Evolutionary conservation across 805 yeast species (phyloP).

Genomic region (Blastobotrys robertii): DNA sequence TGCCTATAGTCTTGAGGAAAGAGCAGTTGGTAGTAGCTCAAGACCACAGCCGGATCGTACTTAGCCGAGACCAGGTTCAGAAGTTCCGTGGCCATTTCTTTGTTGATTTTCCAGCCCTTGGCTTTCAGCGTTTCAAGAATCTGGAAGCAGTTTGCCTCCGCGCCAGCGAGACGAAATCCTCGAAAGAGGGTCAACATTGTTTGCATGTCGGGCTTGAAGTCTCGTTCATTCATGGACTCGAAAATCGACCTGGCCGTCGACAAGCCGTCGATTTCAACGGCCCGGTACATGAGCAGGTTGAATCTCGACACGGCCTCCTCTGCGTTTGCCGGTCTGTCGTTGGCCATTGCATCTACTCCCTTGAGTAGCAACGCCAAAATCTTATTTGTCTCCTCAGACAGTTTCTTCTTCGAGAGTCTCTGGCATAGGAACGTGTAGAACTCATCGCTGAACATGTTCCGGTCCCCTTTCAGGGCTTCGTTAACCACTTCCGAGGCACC

Average conservation of each 20-base stretch:
- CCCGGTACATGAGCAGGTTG: constrained; percentile 16
- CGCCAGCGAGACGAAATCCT: constrained; percentile 20
- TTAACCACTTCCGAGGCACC: constrained; percentile 6
- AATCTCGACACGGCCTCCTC: constrained; percentile 3
- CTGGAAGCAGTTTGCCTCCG: constrained; percentile 21
- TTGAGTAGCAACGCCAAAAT: constrained; percentile 7
- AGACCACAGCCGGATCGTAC: constrained; percentile 14
- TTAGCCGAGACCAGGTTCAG: constrained; percentile 16
- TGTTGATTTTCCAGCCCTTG: constrained; percentile 10
- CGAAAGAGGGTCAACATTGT: constrained; percentile 18
- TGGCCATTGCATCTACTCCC: constrained; percentile 3
- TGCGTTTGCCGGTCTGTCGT: not conserved
- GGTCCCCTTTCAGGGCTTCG: constrained; percentile 4
- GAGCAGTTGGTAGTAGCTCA: constrained; percentile 10
- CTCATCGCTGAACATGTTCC: constrained; percentile 1
- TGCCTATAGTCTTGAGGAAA: constrained; percentile 12
- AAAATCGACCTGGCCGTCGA: constrained; percentile 17
- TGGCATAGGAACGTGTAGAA: constrained; percentile 8
- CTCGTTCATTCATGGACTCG: constrained; percentile 14
- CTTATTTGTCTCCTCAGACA: constrained; percentile 7
- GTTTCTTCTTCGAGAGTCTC: constrained; percentile 3
- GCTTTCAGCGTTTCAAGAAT: constrained; percentile 13
- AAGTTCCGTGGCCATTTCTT: constrained; percentile 18
- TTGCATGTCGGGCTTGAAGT: constrained; percentile 11
- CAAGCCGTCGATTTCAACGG: constrained; percentile 20